Percentiles rank a stretch among this genome's conserved stretches.
phyloP scores from a whole-genome alignment of 176 grass and related monocot species.

The Aegilops longissima region DNA sequence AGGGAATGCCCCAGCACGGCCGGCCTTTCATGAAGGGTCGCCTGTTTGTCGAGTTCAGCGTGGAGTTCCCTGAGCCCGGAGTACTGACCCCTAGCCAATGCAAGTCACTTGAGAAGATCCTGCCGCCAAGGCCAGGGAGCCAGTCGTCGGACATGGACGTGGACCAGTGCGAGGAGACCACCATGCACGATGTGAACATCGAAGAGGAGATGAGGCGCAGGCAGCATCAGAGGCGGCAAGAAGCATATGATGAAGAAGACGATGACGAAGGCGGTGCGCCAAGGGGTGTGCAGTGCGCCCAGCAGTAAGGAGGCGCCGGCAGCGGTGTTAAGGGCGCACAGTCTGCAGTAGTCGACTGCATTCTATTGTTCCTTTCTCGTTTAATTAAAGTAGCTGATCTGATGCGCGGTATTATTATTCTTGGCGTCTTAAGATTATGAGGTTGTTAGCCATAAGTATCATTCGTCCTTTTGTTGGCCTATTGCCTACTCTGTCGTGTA shows the following conservation, averaged over 20 bases:
- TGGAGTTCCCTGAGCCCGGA: conserved; percentile 71
- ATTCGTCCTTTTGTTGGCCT: not conserved
- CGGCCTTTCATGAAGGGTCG: conserved; percentile 91
- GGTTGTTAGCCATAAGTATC: not conserved
- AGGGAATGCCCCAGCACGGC: conserved; percentile 91
- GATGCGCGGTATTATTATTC: not conserved
- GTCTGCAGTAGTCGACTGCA: not conserved
- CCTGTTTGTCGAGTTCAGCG: conserved; percentile 81
- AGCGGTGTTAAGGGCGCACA: too few species aligned
- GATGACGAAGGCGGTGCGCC: conserved; percentile 56
- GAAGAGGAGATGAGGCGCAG: conserved; percentile 89
- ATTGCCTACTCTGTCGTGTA: not conserved
- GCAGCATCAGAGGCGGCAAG: conserved; percentile 61
- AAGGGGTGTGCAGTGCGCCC: conserved; percentile 89
- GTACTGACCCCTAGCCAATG: conserved; percentile 55
- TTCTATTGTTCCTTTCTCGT: not conserved
- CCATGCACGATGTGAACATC: conserved; percentile 76
- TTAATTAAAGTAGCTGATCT: not conserved
- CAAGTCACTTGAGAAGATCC: conserved; percentile 54
- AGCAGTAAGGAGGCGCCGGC: conserved; percentile 51
- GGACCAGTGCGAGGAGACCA: conserved; percentile 86
- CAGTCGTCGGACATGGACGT: conserved; percentile 58
- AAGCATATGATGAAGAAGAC: conserved; percentile 77
- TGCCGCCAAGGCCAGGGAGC: conserved; percentile 44
- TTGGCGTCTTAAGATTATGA: not conserved